These are phyloP conservation scores for Naganishia sp. DNA, from an alignment of 1,284 basidiomycete genomes.

Conservation along the genomic window DNA sequence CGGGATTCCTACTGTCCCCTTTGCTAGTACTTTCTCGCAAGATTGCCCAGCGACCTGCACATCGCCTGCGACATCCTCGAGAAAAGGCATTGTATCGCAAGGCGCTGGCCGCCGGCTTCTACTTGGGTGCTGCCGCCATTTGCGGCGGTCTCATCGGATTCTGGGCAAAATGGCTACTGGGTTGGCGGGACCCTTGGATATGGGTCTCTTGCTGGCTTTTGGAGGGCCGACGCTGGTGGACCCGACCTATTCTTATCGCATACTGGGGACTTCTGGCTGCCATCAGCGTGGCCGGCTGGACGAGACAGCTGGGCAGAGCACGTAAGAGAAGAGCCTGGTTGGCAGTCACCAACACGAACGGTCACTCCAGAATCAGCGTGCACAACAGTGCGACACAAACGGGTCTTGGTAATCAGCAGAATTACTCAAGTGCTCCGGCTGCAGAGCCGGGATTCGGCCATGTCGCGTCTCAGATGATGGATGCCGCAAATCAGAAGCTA, in stretches of 20 bases:
- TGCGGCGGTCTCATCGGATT: conserved; percentile 83
- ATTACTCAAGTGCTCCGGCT: neutral
- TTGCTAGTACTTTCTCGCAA: conserved; percentile 88
- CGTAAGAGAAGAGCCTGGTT: conserved; percentile 62
- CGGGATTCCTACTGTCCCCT: conserved; percentile 91
- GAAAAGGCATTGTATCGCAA: conserved; percentile 83
- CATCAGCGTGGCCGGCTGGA: conserved; percentile 90
- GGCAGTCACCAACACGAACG: conserved; percentile 22
- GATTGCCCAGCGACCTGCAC: conserved; percentile 85
- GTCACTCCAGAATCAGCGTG: conserved; percentile 32
- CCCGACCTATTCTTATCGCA: conserved; percentile 71
- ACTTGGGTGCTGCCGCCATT: conserved; percentile 73
- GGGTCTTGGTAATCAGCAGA: neutral
- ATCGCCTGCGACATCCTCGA: conserved; percentile 82
- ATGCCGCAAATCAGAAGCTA: conserved; percentile 81
- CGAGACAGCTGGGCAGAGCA: conserved; percentile 75
- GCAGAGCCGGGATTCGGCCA: conserved; percentile 35
- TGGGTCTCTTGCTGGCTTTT: conserved; percentile 77
- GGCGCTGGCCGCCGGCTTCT: conserved; percentile 82
- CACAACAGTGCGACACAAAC: conserved; percentile 14
- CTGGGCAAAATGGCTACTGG: conserved; percentile 89
- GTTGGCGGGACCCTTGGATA: conserved; percentile 81
- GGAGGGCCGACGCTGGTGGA: conserved; percentile 76
- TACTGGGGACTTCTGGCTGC: conserved; percentile 84
- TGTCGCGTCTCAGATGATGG: conserved; percentile 74